phyloP scores from a whole-genome alignment of 2,329 filamentous ascomycete genomes.

The Arthrobotrys megalospora region DNA sequence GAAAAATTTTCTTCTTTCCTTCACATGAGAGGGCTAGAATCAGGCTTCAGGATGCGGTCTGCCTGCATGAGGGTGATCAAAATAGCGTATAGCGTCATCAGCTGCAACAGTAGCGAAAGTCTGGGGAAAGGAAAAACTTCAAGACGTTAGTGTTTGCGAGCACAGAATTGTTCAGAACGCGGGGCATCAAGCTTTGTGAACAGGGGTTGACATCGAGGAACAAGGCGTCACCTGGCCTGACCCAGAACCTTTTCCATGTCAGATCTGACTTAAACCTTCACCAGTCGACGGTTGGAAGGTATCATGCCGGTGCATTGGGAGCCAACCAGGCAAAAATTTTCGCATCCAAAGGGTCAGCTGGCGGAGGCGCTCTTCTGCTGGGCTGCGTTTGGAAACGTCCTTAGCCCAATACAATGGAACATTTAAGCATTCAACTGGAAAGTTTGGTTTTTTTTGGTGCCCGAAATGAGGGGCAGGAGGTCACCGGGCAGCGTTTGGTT shows the following conservation, averaged over 20 bases:
- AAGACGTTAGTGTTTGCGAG: not conserved
- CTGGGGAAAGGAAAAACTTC: constrained; percentile 55
- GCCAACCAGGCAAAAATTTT: constrained; percentile 28
- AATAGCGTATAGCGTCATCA: constrained; percentile 58
- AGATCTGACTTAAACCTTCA: constrained; percentile 32
- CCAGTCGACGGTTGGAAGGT: constrained; percentile 2
- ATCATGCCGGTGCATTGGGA: constrained; percentile 33
- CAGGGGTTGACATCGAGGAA: constrained; percentile 43
- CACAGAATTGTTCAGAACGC: constrained; percentile 19
- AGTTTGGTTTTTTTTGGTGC: constrained; percentile 29
- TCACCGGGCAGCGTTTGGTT: constrained; percentile 52
- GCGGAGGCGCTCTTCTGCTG: constrained; percentile 55
- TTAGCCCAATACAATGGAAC: constrained; percentile 41
- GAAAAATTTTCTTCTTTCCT: constrained; percentile 41
- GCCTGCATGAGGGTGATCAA: constrained; percentile 51
- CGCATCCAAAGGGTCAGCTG: constrained; percentile 47
- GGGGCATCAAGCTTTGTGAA: constrained; percentile 43
- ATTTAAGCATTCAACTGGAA: constrained; percentile 13
- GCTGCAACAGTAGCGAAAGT: constrained; percentile 56
- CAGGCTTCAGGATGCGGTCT: constrained; percentile 49
- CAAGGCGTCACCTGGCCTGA: constrained; percentile 51
- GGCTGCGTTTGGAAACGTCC: constrained; percentile 37
- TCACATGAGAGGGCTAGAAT: constrained; percentile 52
- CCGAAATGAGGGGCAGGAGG: constrained; percentile 48
- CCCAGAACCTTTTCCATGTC: constrained; percentile 21